phyloP scores from a whole-genome alignment of 768 basidiomycete genomes.

The Fomitopsis pulvina region DNA sequence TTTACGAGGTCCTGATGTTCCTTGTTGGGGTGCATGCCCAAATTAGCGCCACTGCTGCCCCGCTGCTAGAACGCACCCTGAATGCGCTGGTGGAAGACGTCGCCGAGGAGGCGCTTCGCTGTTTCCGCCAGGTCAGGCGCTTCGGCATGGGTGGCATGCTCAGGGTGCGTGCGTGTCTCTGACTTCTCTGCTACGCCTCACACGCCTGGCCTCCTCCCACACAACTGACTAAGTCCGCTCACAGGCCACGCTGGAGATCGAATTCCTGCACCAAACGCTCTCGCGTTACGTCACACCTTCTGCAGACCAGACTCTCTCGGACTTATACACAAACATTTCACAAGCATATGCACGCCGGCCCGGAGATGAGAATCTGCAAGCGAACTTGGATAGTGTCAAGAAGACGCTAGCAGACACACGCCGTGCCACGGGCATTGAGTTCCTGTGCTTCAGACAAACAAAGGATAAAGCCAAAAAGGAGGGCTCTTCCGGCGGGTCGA shows the following conservation, averaged over 20 bases:
- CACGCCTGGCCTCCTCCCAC: not conserved
- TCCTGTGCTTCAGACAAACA: conserved; percentile 83
- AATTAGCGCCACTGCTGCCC: conserved; percentile 73
- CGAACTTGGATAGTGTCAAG: conserved; percentile 86
- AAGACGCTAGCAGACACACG: conserved; percentile 84
- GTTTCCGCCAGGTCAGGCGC: conserved; percentile 82
- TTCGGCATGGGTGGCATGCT: conserved; percentile 99
- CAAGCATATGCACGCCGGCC: conserved; percentile 83
- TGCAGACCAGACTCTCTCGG: conserved; percentile 80
- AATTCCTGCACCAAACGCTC: conserved; percentile 97
- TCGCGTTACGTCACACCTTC: conserved; percentile 77
- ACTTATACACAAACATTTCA: conserved; percentile 92
- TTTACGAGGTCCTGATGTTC: conserved; percentile 82
- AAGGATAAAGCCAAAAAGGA: conserved; percentile 34
- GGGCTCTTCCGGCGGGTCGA: conserved; percentile 2
- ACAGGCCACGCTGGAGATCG: conserved; percentile 96
- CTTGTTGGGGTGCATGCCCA: conserved; percentile 92
- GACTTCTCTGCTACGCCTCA: not conserved
- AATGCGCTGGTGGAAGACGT: conserved; percentile 77
- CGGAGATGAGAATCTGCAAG: conserved; percentile 82
- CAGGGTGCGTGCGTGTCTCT: conserved; percentile 47
- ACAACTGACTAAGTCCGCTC: not conserved
- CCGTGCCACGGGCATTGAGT: conserved; percentile 89
- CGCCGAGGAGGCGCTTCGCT: conserved; percentile 74
- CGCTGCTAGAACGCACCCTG: conserved; percentile 76